A percentile compares a stretch with the other conserved stretches of the same genome.
Conservation (phyloP, 2,329 filamentous ascomycete genomes). For the Colletotrichum theobromicola region DNA sequence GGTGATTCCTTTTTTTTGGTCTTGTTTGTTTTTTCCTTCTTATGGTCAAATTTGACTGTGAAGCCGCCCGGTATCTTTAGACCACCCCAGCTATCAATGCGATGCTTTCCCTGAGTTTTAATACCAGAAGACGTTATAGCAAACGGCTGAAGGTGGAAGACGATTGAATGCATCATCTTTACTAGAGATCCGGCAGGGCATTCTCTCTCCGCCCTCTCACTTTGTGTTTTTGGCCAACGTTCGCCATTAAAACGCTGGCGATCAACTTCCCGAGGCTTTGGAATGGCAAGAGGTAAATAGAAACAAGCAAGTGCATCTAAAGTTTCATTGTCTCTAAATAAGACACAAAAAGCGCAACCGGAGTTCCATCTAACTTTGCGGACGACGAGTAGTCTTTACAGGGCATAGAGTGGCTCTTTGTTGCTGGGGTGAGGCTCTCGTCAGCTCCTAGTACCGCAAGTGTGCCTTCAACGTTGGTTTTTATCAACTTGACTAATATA, state of each 20-base stretch:
- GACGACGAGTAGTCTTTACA: neutral
- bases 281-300: neutral
- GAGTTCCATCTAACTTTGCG: neutral
- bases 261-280: neutral
- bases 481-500: too few species aligned
- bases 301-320: neutral
- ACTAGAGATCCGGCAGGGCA: neutral
- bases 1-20: neutral
- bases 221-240: neutral
- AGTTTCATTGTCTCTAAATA: neutral
- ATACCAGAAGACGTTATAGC: neutral
- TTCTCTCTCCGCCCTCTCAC: rapidly evolving
- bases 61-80: too few species aligned
- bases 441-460: neutral
- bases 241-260: neutral
- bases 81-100: neutral
- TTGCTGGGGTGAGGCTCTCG: neutral
- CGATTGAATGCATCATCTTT: neutral
- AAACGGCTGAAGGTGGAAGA: neutral
- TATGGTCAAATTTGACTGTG: too few species aligned
- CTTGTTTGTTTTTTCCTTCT: neutral
- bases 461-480: too few species aligned
- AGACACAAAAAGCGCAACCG: neutral
- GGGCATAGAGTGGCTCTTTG: neutral
- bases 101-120: neutral